Conservation (phyloP, 305 asterid genomes). For the Fraxinus platypoda region DNA sequence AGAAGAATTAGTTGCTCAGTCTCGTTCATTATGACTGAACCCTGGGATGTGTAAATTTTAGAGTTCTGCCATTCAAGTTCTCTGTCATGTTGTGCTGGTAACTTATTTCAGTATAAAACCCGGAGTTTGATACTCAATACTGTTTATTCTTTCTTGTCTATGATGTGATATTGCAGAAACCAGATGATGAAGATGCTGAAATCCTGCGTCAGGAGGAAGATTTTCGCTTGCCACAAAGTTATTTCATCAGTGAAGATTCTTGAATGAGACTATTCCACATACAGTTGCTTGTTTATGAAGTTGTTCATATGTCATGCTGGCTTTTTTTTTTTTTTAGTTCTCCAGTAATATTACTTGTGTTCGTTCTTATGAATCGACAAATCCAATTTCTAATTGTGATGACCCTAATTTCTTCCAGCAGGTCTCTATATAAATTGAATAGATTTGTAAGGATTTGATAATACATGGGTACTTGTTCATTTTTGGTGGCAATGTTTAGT, state of each 20-base stretch:
- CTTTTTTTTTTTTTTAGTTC: not conserved
- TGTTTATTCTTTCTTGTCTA: not conserved
- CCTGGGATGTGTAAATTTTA: not conserved
- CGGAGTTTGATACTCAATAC: not conserved
- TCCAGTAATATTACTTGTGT: not conserved
- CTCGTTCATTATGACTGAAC: not conserved
- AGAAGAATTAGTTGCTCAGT: not conserved
- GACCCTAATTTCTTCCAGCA: not conserved
- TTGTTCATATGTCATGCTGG: conserved; percentile 15
- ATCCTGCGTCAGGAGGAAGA: conserved; percentile 74
- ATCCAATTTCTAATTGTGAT: not conserved
- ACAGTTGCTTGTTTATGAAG: conserved; percentile 21
- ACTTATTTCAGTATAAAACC: not conserved
- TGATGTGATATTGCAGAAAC: conserved; percentile 47
- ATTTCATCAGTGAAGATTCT: conserved; percentile 61
- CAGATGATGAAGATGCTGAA: conserved; percentile 79
- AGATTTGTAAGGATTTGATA: not conserved
- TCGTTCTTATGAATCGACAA: not conserved
- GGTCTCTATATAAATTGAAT: not conserved
- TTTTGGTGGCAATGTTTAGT: not conserved
- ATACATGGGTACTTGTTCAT: not conserved
- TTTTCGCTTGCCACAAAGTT: conserved; percentile 76
- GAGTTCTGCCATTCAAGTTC: not conserved
- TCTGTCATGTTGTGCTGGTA: not conserved
- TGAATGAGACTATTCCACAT: conserved; percentile 29